Base-by-base conservation (phyloP, 768 basidiomycete species). In the Tubosaeta brunneosetosa region DNA sequence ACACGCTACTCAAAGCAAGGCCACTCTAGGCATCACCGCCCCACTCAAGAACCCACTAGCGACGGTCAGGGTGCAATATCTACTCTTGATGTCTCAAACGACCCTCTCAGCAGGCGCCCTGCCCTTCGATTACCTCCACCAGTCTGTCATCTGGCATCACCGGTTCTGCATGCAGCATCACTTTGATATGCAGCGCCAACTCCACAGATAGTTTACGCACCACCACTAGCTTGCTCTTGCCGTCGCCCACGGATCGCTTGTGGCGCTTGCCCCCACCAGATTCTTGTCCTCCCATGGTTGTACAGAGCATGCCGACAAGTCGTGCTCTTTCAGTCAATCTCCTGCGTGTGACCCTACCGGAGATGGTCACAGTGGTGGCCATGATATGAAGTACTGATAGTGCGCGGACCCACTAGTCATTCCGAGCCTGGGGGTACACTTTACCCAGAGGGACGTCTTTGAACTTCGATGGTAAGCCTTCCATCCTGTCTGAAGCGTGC, bases 341-440 rank as follows among this genome's bases (percentile, higher is more conserved):
- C 12, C 81, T 81, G 9, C 61, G 67, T 44, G 68, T 69, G 10
- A 76, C 78, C 43, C 66, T 74, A 56, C 75, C 80, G 13, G 83
- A 84, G 61, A 84, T 84, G 83, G 80, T 84, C 26, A 84, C 82
- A 4, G 76, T 84, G 44, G 76, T 75, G 32, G 82, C 78, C 40
- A 81, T 81, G 63, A 78, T 44, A 49, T 38, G 32, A 45, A 41
- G 53, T 47, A 47, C 33, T 19, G 49, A 50, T 6, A 47, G 51
- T 27, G 41, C 33, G 37, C n/a, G n/a, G n/a, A n/a, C n/a, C n/a
- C n/a, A 52, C 53, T 64, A 57, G 44, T n/a, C 56, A 62, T 69
- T 41, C 69, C 69, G 17, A 61, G 37, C 27, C 53, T 52, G 27
- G 55, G 55, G 14, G 53, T 54, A 61, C 57, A 44, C 37, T 53